These are phyloP conservation scores for Talaromyces sp. DNA, from an alignment of 2,329 filamentous ascomycete genomes.

Conservation along the genomic window DNA sequence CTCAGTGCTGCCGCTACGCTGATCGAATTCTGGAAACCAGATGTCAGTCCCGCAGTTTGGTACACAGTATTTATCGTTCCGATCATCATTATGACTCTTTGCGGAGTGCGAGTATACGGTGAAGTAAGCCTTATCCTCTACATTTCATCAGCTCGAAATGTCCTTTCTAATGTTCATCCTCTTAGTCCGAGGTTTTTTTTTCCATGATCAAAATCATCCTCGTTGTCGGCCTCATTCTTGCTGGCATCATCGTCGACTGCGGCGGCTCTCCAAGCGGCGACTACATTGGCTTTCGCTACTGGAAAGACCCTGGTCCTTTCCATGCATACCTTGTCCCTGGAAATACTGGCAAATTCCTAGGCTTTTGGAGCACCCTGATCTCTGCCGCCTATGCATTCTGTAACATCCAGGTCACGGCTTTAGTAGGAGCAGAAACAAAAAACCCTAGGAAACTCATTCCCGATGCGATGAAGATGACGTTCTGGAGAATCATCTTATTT, in stretches of 20 bases:
- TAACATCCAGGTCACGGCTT: conserved; percentile 70
- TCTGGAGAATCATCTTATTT: conserved; percentile 16
- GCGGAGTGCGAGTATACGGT: not conserved
- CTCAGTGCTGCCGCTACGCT: conserved; percentile 46
- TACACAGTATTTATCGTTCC: conserved; percentile 73
- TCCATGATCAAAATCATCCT: not conserved
- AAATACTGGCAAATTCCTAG: not conserved
- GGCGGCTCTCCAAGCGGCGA: conserved; percentile 67
- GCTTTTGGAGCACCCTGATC: conserved; percentile 38
- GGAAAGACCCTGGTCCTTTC: conserved; percentile 65
- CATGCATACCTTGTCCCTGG: conserved; percentile 54
- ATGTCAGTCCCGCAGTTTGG: conserved; percentile 55
- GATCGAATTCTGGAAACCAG: conserved; percentile 44
- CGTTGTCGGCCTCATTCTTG: not conserved
- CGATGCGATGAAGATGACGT: conserved; percentile 16
- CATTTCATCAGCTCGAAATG: not conserved
- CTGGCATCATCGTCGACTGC: conserved; percentile 61
- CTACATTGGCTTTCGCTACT: conserved; percentile 70
- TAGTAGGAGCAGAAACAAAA: conserved; percentile 68
- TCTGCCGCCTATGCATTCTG: conserved; percentile 41
- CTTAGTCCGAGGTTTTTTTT: not conserved
- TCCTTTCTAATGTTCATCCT: not conserved
- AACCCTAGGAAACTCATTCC: conserved; percentile 18
- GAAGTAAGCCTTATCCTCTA: not conserved
- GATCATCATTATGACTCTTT: conserved; percentile 34